Evolutionary conservation across 73 alveolate species (phyloP).

Genomic region (Paramecium sexaurelia): DNA sequence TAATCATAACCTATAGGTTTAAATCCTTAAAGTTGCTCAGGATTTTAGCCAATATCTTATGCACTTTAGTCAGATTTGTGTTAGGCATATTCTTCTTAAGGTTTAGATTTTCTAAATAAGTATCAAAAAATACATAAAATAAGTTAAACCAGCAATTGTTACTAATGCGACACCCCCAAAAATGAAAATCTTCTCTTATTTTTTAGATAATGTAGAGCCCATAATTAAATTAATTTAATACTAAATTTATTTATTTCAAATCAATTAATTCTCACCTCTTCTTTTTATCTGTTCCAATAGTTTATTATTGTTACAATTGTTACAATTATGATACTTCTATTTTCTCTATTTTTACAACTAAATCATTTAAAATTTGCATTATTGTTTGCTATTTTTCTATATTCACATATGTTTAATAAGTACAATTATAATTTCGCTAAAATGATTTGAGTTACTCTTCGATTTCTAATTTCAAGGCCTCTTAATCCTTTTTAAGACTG

Average conservation of each 20-base stretch:
- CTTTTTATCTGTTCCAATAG: not conserved
- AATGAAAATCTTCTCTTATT: not conserved
- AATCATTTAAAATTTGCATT: conserved; percentile 1
- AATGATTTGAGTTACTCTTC: not conserved
- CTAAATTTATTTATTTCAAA: not conserved
- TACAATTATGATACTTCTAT: not conserved
- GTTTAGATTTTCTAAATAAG: not conserved
- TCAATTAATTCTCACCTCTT: not conserved
- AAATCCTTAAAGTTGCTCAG: not conserved
- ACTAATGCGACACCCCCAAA: not conserved
- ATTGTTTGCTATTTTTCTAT: not conserved
- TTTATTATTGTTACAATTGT: not conserved
- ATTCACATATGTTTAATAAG: not conserved
- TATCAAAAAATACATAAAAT: not conserved
- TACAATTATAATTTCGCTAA: not conserved
- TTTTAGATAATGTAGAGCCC: not conserved
- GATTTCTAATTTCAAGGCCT: not conserved
- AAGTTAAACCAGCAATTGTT: not conserved
- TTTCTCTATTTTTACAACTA: not conserved
- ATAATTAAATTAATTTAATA: not conserved
- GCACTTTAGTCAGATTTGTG: not conserved
- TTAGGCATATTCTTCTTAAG: not conserved
- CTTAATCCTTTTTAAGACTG: not conserved
- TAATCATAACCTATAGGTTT: not conserved
- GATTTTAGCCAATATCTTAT: not conserved